Evolutionary conservation across 1,284 basidiomycete species (phyloP), one percentile per base, ranked within the genome.

Genomic region (Anthracocystis panici-leucophaei): DNA sequence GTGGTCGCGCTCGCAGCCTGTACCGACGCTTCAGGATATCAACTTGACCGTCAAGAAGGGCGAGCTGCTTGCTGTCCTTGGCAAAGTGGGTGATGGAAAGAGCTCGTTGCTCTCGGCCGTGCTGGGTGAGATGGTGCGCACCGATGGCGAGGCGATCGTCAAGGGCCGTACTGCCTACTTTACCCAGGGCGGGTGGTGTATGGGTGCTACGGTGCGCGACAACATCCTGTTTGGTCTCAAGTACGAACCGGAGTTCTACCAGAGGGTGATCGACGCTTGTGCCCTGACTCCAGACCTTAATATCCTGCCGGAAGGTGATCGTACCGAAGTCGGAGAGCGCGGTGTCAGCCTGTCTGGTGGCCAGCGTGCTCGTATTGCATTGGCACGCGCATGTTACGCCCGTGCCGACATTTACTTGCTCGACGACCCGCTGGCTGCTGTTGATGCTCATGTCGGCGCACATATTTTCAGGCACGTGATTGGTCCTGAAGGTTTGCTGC

Each of bases 171-270:
- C 94, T 1, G 91, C 90, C 0, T 95, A 94, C 86, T 94, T 92
- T 82, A 90, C 92, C 5, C 93, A 94, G 83, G 90, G 88, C n/a
- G 91, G 93, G 2, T 96, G 94, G 93, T 94, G 96, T 62, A 93
- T 94, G 84, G 93, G 92, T 78, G 90, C 91, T 0, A 90, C 91
- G 5, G 80, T 94, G 71, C 90, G 91, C 57, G 77, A 90, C 76
- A 84, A 85, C 62, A 82, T 85, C 27, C 41, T 84, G 10, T 87
- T 91, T 86, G 90, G 79, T 4, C 80, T 79, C 42, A 71, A 77
- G 11, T 85, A 79, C 62, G 82, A 86, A 40, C 89, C 91, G 57
- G 90, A 91, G 64, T 81, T 87, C 20, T 87, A 88, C 68, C 76
- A 77, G 78, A 77, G 79, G 56, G 81, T 81, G 27, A 73, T 74